phyloP scores from a whole-genome alignment of 2,329 filamentous ascomycete species.

The Aureobasidium sp. region DNA sequence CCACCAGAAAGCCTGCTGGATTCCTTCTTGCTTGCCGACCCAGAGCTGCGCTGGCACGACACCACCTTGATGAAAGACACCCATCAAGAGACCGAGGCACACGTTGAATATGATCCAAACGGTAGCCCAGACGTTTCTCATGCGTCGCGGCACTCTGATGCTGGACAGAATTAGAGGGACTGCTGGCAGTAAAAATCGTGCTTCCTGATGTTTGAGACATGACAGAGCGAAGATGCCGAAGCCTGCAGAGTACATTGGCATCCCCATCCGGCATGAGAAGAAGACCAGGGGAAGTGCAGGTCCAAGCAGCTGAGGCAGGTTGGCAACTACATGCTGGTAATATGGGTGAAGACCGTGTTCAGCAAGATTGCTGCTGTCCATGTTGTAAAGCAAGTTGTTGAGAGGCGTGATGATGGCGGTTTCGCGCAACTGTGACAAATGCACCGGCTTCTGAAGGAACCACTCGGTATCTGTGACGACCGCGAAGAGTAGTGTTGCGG shows the following conservation, averaged over 20 bases:
- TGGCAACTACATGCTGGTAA: conserved; percentile 46
- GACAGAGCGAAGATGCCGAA: conserved; percentile 66
- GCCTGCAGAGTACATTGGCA: conserved; percentile 65
- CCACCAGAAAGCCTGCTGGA: conserved; percentile 71
- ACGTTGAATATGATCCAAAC: conserved; percentile 65
- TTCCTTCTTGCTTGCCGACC: conserved; percentile 59
- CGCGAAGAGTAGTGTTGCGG: conserved; percentile 65
- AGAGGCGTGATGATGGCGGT: conserved; percentile 46
- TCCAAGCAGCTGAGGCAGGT: conserved; percentile 47
- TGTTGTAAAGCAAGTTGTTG: conserved; percentile 49
- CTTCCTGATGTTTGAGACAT: conserved; percentile 71
- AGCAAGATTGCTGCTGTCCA: conserved; percentile 42
- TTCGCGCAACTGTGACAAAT: conserved; percentile 56
- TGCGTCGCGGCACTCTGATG: conserved; percentile 56
- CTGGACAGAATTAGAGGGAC: conserved; percentile 72
- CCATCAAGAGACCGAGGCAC: conserved; percentile 64
- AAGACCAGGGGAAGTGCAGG: conserved; percentile 44
- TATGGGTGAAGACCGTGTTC: conserved; percentile 47
- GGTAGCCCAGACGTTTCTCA: conserved; percentile 46
- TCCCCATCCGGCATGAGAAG: conserved; percentile 47
- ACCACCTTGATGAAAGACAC: conserved; percentile 74
- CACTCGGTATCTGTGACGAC: conserved; percentile 79
- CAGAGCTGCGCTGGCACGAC: conserved; percentile 70
- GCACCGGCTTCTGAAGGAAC: conserved; percentile 57
- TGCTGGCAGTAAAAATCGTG: conserved; percentile 68